Percentiles rank a stretch among this genome's conserved stretches.
phyloP scores from a whole-genome alignment of 495 filamentous ascomycete species.

The Podospora sp. region DNA sequence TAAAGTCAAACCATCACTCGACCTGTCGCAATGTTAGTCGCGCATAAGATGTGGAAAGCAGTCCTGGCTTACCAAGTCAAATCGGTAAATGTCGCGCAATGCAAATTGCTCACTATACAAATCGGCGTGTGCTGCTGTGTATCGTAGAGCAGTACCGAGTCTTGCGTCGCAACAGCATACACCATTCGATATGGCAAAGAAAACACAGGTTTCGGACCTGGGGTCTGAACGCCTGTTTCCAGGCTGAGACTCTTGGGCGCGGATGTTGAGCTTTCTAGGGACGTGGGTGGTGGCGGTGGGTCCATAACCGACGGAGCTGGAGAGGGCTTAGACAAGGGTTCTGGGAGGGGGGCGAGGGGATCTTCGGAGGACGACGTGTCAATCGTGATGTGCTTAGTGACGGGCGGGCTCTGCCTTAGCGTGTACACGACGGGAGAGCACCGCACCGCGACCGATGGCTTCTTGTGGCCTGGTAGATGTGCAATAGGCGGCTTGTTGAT shows the following conservation, averaged over 20 bases:
- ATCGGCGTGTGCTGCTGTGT: conserved; percentile 95
- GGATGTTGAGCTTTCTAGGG: conserved; percentile 44
- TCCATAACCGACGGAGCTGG: conserved; percentile 72
- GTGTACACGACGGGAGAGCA: conserved; percentile 92
- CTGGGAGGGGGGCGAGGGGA: conserved; percentile 77
- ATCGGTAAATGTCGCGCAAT: conserved; percentile 97
- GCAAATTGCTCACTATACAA: conserved; percentile 91
- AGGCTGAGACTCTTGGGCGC: conserved; percentile 52
- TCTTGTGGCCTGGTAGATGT: conserved; percentile 97
- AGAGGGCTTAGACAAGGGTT: conserved; percentile 67
- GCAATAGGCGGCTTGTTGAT: conserved; percentile 97
- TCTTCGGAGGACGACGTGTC: conserved; percentile 90
- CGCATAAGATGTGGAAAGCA: conserved; percentile 6
- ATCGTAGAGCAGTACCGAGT: conserved; percentile 94
- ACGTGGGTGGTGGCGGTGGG: conserved; percentile 70
- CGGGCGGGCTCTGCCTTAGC: conserved; percentile 64
- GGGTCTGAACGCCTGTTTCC: conserved; percentile 53
- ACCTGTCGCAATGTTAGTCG: conserved; percentile 59
- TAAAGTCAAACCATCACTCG: conserved; percentile 85
- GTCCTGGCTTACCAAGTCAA: conserved; percentile 75
- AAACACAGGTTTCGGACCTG: conserved; percentile 71
- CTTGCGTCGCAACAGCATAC: conserved; percentile 96
- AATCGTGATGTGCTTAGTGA: conserved; percentile 86
- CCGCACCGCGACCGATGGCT: conserved; percentile 92
- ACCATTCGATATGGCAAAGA: conserved; percentile 88